A percentile compares a stretch with the other conserved stretches of the same genome.
Evolutionary conservation across 1,284 basidiomycete species (phyloP).

Genomic region (Lentinus polychrous): DNA sequence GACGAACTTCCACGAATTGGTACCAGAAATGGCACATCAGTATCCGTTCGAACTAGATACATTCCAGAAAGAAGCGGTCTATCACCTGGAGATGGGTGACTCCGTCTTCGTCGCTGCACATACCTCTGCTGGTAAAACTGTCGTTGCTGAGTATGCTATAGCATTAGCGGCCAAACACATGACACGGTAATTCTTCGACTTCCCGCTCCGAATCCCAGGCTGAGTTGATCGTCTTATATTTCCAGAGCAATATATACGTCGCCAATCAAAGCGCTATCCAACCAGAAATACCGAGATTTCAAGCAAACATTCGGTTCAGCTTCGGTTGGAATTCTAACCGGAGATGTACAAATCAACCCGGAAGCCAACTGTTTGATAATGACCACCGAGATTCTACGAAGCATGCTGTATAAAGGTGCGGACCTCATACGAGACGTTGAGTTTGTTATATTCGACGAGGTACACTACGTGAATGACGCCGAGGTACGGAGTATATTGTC

Average conservation of each 20-base stretch:
- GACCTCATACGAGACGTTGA: slow-evolving; percentile 98
- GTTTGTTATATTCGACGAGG: slow-evolving; percentile 99
- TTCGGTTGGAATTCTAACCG: slow-evolving; percentile 95
- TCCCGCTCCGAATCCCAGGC: slow-evolving; percentile 6
- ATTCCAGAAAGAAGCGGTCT: slow-evolving; percentile 97
- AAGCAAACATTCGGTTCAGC: slow-evolving; percentile 92
- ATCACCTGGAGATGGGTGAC: slow-evolving; percentile 95
- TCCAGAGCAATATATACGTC: slow-evolving; percentile 95
- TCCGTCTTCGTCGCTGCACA: slow-evolving; percentile 99
- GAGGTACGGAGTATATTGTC: slow-evolving; percentile 54
- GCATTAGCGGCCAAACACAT: slow-evolving; percentile 96
- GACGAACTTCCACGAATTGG: slow-evolving; percentile 81
- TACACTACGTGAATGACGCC: slow-evolving; percentile 99
- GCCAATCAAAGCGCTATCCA: slow-evolving; percentile 97
- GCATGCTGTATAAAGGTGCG: slow-evolving; percentile 98
- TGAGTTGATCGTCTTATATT: background rate
- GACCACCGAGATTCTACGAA: slow-evolving; percentile 98
- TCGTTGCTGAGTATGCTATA: slow-evolving; percentile 98
- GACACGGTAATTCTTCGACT: slow-evolving; percentile 65
- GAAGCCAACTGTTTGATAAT: slow-evolving; percentile 97
- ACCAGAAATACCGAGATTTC: slow-evolving; percentile 99
- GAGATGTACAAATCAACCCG: slow-evolving; percentile 98
- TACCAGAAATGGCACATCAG: slow-evolving; percentile 88
- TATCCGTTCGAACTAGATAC: slow-evolving; percentile 85
- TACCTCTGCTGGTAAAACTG: slow-evolving; percentile 99